These are phyloP conservation scores for Plenodomus lindquistii DNA, from an alignment of 2,329 filamentous ascomycete genomes.

Conservation along the genomic window DNA sequence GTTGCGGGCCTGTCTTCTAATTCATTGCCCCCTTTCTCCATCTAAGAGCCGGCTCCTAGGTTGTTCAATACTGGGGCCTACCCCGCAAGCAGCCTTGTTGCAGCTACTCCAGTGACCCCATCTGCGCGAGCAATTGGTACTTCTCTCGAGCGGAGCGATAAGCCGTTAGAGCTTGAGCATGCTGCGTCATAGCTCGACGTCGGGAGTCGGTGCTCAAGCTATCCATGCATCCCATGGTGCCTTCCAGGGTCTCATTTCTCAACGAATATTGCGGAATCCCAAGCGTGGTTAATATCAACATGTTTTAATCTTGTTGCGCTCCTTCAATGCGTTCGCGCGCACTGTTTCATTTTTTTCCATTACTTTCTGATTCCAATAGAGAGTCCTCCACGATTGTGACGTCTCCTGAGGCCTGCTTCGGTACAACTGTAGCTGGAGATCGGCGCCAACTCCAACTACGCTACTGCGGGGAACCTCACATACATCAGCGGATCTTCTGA, in stretches of 20 bases:
- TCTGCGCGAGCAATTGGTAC: too few relatives aligned
- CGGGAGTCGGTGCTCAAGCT: not conserved
- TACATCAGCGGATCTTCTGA: constrained; percentile 1
- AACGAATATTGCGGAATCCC: not conserved
- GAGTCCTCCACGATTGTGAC: not conserved
- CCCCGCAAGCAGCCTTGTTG: too few relatives aligned
- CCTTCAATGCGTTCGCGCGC: not conserved
- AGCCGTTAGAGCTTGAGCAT: not conserved
- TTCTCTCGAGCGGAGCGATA: too few relatives aligned
- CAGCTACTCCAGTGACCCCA: too few relatives aligned
- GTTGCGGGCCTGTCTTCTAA: too few relatives aligned
- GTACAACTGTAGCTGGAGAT: constrained; percentile 22
- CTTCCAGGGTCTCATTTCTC: not conserved
- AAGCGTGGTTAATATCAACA: not conserved
- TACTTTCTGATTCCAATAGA: not conserved
- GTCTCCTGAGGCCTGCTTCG: constrained; percentile 15
- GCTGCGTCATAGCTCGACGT: not conserved
- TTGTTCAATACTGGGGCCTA: too few relatives aligned
- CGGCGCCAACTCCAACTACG: constrained; percentile 25
- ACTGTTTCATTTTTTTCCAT: not conserved
- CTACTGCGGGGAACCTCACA: constrained; percentile 31
- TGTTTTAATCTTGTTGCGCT: not conserved
- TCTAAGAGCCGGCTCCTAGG: too few relatives aligned
- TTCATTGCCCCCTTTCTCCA: too few relatives aligned
- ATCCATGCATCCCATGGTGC: not conserved